Evolutionary conservation across 768 basidiomycete species (phyloP), one percentile per base, ranked within the genome.

Genomic region (Suillus subalutaceus): DNA sequence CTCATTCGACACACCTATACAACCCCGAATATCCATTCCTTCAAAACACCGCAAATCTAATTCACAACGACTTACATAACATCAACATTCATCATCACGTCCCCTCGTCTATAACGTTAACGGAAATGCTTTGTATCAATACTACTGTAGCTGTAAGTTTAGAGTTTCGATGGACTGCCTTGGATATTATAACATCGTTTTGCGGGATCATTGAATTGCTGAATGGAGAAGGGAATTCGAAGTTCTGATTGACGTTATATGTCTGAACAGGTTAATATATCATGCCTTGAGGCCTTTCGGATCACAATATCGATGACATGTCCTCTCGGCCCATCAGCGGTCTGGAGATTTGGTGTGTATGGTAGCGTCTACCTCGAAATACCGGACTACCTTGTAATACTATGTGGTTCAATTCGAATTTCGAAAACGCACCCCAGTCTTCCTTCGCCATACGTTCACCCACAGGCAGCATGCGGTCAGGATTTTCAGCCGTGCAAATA

Each of bases 81-180:
- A 55, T 23, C 6, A 26, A n/a, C 15, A 30, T 57, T 53, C 26
- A 43, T 37, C 15, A 38, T 35, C n/a, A 37, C 12, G 6, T 6
- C n/a, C 10, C 16, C 38, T 63, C 23, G 18, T 60, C 18, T 56
- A 59, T n/a, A 59, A 41, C 37, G 46, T 63, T 40, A 52, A 48
- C 63, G 23, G 40, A 66, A 55, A 35, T 58, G 63, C 56, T 59
- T 65, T 66, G 63, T 66, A 66, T 66, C 43, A 32, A 46, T 66
- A 66, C 12, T 66, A n/a, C 32, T 66, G 63, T 66, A 65, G 56
- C 62, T 57, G 63, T 66, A 65, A 18, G 23, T n/a, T 64, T 64
- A 59, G 43, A 61, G 9, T 4, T 40, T 41, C 40, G 5, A 40
- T 41, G 38, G 59, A 41, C 18, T 13, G 10, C 23, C 58, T 41